These are phyloP conservation scores for Fragaria ananassa DNA, from an alignment of 306 rosid genomes.

Conservation along the genomic window DNA sequence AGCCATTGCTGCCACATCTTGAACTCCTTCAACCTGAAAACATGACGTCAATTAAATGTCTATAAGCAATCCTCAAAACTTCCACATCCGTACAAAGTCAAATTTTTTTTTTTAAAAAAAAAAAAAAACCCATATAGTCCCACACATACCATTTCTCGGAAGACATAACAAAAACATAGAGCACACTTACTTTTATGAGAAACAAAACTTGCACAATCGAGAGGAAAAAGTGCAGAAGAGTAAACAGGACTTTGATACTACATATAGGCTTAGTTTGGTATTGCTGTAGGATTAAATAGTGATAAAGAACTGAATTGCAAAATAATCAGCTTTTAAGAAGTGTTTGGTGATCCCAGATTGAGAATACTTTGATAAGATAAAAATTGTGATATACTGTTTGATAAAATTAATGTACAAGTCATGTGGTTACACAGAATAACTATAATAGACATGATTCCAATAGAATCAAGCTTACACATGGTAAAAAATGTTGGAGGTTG, in stretches of 20 bases:
- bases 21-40: conserved; percentile 79
- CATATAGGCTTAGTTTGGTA: not conserved
- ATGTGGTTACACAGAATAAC: too few relatives aligned
- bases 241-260: not conserved
- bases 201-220: not conserved
- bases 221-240: not conserved
- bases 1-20: conserved; percentile 59
- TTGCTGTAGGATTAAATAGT: too few relatives aligned
- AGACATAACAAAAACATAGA: not conserved
- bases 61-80: not conserved
- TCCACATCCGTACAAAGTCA: not conserved
- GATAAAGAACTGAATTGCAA: too few relatives aligned
- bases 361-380: too few relatives aligned
- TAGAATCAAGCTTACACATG: too few relatives aligned
- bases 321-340: too few relatives aligned
- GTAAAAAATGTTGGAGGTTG: too few relatives aligned
- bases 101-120: too few relatives aligned
- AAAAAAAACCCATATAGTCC: not conserved
- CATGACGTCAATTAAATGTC: not conserved
- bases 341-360: too few relatives aligned
- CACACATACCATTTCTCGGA: not conserved
- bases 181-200: not conserved
- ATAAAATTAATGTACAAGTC: too few relatives aligned
- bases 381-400: too few relatives aligned
- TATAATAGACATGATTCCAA: too few relatives aligned